phyloP scores from a whole-genome alignment of 768 basidiomycete genomes.

The Lentinula guzmanii region DNA sequence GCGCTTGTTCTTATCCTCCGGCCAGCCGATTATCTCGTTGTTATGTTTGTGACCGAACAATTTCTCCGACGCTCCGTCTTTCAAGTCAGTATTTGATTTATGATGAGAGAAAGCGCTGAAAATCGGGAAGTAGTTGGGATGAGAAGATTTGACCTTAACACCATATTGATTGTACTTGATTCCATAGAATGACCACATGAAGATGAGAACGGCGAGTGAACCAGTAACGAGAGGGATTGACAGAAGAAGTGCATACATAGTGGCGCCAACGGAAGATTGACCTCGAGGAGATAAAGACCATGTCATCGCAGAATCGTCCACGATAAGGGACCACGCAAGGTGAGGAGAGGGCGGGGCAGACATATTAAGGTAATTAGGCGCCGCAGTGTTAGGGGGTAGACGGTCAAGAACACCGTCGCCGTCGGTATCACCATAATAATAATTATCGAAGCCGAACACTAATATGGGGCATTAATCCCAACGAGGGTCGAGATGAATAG shows the following conservation, averaged over 20 bases:
- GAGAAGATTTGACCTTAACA: slow-evolving; percentile 52
- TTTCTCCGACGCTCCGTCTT: slow-evolving; percentile 69
- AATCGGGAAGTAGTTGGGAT: slow-evolving; percentile 80
- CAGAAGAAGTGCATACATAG: slow-evolving; percentile 83
- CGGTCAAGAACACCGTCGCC: slow-evolving; percentile 87
- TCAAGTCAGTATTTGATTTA: slow-evolving; percentile 43
- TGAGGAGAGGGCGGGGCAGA: slow-evolving; percentile 86
- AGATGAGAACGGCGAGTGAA: slow-evolving; percentile 73
- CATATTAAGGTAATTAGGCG: slow-evolving; percentile 87
- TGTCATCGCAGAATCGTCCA: slow-evolving; percentile 71
- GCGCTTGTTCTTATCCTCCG: slow-evolving; percentile 87
- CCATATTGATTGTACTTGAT: slow-evolving; percentile 94
- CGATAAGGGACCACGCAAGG: slow-evolving; percentile 78
- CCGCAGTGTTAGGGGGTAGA: slow-evolving; percentile 80
- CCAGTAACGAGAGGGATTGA: slow-evolving; percentile 84
- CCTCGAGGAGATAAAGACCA: slow-evolving; percentile 85
- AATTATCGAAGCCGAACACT: slow-evolving; percentile 42
- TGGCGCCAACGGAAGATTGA: slow-evolving; percentile 71
- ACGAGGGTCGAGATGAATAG: background rate
- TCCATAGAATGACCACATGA: slow-evolving; percentile 97
- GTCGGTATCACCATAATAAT: slow-evolving; percentile 88
- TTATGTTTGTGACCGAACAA: slow-evolving; percentile 51
- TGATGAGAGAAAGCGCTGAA: slow-evolving; percentile 59
- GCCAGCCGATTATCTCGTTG: slow-evolving; percentile 88
- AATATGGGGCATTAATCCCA: background rate